Evolutionary conservation across 106 monocot species (phyloP).

Genomic region (Gastrodia elata): DNA sequence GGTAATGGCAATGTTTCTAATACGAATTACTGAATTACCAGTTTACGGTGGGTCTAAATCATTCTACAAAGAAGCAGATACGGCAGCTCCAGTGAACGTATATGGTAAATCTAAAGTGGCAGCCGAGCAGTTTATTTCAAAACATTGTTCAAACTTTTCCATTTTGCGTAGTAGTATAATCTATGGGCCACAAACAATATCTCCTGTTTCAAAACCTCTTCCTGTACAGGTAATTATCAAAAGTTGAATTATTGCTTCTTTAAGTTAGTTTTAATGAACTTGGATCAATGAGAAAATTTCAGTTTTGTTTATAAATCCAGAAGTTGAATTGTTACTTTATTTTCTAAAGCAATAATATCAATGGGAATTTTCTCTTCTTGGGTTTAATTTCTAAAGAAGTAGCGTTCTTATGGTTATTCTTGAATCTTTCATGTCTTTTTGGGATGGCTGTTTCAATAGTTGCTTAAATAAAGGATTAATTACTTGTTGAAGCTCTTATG

Average conservation of each 20-base stretch:
- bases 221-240: constrained; percentile 64
- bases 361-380: neutral
- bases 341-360: neutral
- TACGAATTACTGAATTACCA: constrained; percentile 19
- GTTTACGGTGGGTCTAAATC: constrained; percentile 90
- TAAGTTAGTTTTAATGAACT: no score
- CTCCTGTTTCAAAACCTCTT: constrained; percentile 75
- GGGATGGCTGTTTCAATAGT: neutral
- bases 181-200: constrained; percentile 75
- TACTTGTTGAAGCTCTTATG: no score
- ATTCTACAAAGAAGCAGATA: constrained; percentile 97
- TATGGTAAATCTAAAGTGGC: constrained; percentile 94
- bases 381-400: neutral
- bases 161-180: constrained; percentile 92
- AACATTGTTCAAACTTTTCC: constrained; percentile 61
- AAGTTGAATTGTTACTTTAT: neutral
- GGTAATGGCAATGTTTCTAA: constrained; percentile 6
- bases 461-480: neutral
- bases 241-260: neutral
- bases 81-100: constrained; percentile 72
- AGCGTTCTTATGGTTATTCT: neutral
- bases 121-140: constrained; percentile 62
- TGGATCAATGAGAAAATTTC: no score
- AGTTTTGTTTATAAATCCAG: no score
- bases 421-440: neutral